phyloP scores from a whole-genome alignment of 2,329 filamentous ascomycete species.

The Fulvia fulva region DNA sequence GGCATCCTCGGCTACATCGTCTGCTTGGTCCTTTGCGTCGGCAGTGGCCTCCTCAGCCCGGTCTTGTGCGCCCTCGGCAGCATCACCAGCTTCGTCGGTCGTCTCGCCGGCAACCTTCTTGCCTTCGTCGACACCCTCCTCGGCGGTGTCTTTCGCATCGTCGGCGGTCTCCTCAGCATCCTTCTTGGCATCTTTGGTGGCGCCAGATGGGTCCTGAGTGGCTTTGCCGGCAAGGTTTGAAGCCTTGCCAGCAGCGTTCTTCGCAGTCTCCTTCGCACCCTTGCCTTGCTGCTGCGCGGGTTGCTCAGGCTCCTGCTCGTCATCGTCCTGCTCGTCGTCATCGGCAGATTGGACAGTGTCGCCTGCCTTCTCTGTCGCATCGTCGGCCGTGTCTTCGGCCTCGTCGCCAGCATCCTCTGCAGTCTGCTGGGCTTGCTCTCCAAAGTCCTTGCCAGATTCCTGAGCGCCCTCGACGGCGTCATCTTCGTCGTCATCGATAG shows the following conservation, averaged over 20 bases:
- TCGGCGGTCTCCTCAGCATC: slow-evolving; percentile 36
- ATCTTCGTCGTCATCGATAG: slow-evolving; percentile 39
- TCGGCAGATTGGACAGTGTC: slow-evolving; percentile 33
- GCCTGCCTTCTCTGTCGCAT: slow-evolving; percentile 42
- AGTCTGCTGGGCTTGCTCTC: slow-evolving; percentile 43
- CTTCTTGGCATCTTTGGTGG: slow-evolving; percentile 33
- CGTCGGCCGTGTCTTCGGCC: slow-evolving; percentile 36
- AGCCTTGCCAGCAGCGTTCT: slow-evolving; percentile 46
- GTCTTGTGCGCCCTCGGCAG: slow-evolving; percentile 26
- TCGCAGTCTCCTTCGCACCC: slow-evolving; percentile 42
- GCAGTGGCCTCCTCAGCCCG: slow-evolving; percentile 27
- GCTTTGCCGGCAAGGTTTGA: slow-evolving; percentile 45
- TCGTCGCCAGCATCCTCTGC: slow-evolving; percentile 38
- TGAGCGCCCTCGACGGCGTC: slow-evolving; percentile 36
- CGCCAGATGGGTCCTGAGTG: slow-evolving; percentile 32
- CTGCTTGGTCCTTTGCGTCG: slow-evolving; percentile 32
- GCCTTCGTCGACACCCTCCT: slow-evolving; percentile 29
- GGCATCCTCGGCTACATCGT: slow-evolving; percentile 33
- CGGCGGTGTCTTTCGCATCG: slow-evolving; percentile 27
- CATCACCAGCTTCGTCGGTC: slow-evolving; percentile 24
- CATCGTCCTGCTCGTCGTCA: slow-evolving; percentile 29
- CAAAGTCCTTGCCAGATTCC: slow-evolving; percentile 42
- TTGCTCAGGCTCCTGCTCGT: slow-evolving; percentile 27
- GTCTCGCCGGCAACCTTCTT: slow-evolving; percentile 32
- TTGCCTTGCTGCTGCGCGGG: slow-evolving; percentile 23